These are phyloP conservation scores for Cyclotella choctawhatcheeana DNA, from an alignment of 108 stramenopile species.

Conservation along the genomic window DNA sequence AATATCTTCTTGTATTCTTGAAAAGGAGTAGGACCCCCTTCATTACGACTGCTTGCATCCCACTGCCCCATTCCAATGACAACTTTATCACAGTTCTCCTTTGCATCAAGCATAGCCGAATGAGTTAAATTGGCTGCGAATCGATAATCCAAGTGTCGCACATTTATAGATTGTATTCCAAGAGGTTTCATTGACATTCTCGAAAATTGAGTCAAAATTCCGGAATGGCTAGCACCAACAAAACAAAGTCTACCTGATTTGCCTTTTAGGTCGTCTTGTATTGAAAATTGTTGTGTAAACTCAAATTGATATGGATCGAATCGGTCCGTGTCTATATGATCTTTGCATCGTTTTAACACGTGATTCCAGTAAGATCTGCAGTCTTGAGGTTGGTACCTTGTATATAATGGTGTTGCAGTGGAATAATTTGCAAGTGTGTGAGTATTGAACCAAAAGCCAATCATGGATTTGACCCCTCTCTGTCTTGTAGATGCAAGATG, in stretches of 20 bases:
- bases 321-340: neutral
- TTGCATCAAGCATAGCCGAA: neutral
- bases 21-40: constrained; percentile 5
- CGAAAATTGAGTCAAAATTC: neutral
- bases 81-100: constrained; percentile 11
- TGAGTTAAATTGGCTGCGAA: constrained; percentile 1
- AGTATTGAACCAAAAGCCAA: neutral
- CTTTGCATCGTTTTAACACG: neutral
- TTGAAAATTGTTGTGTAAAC: neutral
- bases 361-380: neutral
- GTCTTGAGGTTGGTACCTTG: neutral
- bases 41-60: constrained; percentile 12
- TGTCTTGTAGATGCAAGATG: neutral
- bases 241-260: neutral
- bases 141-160: neutral
- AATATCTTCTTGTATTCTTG: neutral
- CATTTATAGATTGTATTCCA: neutral
- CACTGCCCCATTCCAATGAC: constrained; percentile 21
- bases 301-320: constrained; percentile 5
- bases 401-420: neutral
- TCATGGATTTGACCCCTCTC: neutral
- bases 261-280: neutral
- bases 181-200: neutral
- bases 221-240: constrained; percentile 13
- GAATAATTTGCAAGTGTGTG: neutral